Base-by-base conservation (phyloP, 208 protist species). In the Leptomonas pyrrhocoris region DNA sequence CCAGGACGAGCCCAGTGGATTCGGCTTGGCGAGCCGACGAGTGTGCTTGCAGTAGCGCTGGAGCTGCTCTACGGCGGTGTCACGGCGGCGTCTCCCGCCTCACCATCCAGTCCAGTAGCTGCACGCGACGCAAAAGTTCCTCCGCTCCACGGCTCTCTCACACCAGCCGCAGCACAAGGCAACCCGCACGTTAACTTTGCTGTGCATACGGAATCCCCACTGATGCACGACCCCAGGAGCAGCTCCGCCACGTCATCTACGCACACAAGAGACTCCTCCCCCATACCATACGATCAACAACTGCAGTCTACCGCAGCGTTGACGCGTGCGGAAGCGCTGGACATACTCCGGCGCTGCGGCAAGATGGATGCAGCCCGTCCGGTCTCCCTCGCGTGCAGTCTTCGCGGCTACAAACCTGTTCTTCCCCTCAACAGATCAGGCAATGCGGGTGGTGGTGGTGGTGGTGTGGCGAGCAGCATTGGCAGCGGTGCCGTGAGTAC, bases 21-120 rank as follows among this genome's bases (percentile, higher is more conserved):
- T 46, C 81, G 84, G 30, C 56, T 84, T 36, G 72, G 73, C 36
- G 87, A 93, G 61, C 87, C 87, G 8, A 70, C 81, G 15, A 86
- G 77, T 49, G 27, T 90, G 30, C 63, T 93, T 0, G 68, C 77
- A 8, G 51, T 60, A 56, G 81, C 82, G 21, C 55, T 92, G 54
- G 57, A 74, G 30, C 62, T 68, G 36, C 9, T 68, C 43, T 69
- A 74, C 55, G 23, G 42, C 16, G 48, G 19, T 18, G 34, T 31
- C 18, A 2, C 36, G 13, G 25, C 16, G 16, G 40, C 21, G 18
- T 40, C 57, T 9, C 23, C 48, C 2, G 2, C 19, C 19, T 49
- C 38, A 12, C 58, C 34, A 0, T 25, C 34, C 19, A 67, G 38
- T 23, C 43, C 62, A 45, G 30, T 46, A 19, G 38, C 7, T 2